These are phyloP conservation scores for Dactylellina sp. DNA, from an alignment of 2,329 filamentous ascomycete species.

Conservation along the genomic window DNA sequence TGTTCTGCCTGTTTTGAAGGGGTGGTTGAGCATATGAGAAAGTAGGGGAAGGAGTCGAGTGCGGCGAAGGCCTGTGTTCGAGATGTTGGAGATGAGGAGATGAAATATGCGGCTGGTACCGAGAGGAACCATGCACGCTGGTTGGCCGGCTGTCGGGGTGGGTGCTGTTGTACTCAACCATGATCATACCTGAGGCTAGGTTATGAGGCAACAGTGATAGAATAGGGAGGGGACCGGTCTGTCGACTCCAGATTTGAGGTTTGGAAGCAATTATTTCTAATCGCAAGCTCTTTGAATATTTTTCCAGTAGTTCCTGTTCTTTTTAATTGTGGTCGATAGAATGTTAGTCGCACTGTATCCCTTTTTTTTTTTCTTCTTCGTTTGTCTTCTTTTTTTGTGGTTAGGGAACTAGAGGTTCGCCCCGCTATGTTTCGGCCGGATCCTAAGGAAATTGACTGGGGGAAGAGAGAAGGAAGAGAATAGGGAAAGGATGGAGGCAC, in stretches of 20 bases:
- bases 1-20: constrained; percentile 59
- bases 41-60: constrained; percentile 60
- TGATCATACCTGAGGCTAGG: constrained; percentile 60
- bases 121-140: constrained; percentile 59
- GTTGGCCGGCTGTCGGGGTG: constrained; percentile 58
- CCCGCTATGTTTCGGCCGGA: constrained; percentile 45
- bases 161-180: constrained; percentile 61
- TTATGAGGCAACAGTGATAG: constrained; percentile 38
- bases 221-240: constrained; percentile 8
- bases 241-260: constrained; percentile 14
- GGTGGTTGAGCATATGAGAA: constrained; percentile 60
- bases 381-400: constrained; percentile 5
- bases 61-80: constrained; percentile 60
- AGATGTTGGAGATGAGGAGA: constrained; percentile 60
- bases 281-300: no score
- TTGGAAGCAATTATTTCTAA: background rate
- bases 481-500: constrained; percentile 55
- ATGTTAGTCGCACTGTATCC: constrained; percentile 52
- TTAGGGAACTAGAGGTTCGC: constrained; percentile 10
- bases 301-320: constrained; percentile 32
- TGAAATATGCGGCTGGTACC: constrained; percentile 58
- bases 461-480: constrained; percentile 45
- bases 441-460: constrained; percentile 51
- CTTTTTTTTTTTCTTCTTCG: constrained; percentile 33
- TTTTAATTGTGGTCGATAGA: constrained; percentile 27